A percentile compares a stretch with the other conserved stretches of the same genome.
phyloP scores from a whole-genome alignment of 176 grass and related monocot species.

The Aegilops sharonensis region DNA sequence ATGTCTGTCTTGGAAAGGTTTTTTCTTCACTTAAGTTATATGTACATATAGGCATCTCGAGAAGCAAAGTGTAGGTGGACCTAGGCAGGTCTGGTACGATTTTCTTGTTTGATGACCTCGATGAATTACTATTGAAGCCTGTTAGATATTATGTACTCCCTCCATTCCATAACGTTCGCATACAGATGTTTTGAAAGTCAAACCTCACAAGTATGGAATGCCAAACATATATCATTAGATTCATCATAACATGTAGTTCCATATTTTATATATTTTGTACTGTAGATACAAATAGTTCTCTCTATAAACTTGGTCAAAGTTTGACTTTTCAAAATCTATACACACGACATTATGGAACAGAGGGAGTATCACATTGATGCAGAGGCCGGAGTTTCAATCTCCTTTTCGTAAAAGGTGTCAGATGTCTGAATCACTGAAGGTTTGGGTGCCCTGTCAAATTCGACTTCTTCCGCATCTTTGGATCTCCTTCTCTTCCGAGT shows the following conservation, averaged over 20 bases:
- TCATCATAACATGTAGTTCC: too few relatives aligned
- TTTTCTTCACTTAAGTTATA: neutral
- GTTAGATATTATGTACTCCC: too few relatives aligned
- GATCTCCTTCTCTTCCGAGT: neutral
- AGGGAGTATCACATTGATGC: neutral
- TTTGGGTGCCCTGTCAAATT: neutral
- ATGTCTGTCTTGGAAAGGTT: neutral
- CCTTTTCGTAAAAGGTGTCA: neutral
- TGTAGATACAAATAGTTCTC: too few relatives aligned
- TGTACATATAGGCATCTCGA: neutral
- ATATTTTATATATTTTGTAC: too few relatives aligned
- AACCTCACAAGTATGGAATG: too few relatives aligned
- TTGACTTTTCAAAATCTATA: too few relatives aligned
- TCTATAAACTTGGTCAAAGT: too few relatives aligned
- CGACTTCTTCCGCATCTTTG: neutral
- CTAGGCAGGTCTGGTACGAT: neutral
- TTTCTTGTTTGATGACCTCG: neutral
- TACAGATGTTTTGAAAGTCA: too few relatives aligned
- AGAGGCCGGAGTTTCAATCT: neutral
- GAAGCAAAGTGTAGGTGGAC: neutral
- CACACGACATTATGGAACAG: too few relatives aligned
- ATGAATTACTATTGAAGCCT: too few relatives aligned
- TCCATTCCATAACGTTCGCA: too few relatives aligned
- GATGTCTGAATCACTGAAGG: neutral
- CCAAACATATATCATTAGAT: too few relatives aligned